These are phyloP conservation scores for Creolimax fragrantissima DNA, from an alignment of 78 protist genomes.

Conservation along the genomic window DNA sequence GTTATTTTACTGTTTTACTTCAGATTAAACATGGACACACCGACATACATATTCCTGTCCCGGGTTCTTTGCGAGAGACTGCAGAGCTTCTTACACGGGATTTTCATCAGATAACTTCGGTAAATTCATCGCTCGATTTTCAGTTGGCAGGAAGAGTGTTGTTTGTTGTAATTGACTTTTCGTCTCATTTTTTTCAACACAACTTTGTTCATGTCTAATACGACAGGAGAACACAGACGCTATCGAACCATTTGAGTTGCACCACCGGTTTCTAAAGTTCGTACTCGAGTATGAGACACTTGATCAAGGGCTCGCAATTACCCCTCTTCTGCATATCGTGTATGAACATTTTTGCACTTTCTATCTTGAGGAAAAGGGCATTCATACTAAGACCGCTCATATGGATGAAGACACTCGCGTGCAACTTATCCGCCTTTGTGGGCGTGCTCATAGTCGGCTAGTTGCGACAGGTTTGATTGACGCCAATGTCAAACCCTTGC, in stretches of 20 bases:
- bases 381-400: background rate
- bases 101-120: background rate
- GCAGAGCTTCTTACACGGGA: background rate
- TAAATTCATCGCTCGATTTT: background rate
- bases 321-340: background rate
- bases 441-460: background rate
- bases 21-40: background rate
- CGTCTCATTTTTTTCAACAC: background rate
- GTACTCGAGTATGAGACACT: background rate
- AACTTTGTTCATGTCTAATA: no score
- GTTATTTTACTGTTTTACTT: no score
- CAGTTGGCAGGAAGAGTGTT: background rate
- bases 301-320: background rate
- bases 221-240: no score
- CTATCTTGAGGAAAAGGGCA: background rate
- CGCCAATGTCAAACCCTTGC: background rate
- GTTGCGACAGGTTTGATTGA: background rate
- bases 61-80: background rate
- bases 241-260: background rate
- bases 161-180: background rate
- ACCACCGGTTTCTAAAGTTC: background rate
- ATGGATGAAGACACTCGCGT: slow-evolving; percentile 1
- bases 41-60: background rate
- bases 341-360: slow-evolving; percentile 1
- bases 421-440: background rate